Base-by-base conservation (phyloP, 176 grass and related monocot species). In the Puya raimondii region DNA sequence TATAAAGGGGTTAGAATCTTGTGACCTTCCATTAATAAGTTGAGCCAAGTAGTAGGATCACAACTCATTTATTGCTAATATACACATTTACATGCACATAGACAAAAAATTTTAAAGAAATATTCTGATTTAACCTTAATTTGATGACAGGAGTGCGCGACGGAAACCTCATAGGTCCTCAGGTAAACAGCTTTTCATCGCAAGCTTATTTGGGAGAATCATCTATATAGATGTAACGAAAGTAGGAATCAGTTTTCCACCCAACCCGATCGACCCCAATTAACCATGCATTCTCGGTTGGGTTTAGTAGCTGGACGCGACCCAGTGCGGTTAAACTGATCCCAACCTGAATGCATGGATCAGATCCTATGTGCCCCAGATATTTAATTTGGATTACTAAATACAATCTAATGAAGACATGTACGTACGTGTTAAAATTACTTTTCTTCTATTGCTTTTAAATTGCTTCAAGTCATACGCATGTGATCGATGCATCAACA, bases 81-180 rank as follows among this genome's bases (percentile, higher is more conserved):
- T 29, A 29, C 27, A 29, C 2, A 29, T 29, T 3, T 29, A 29
- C 25, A 72, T 51, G 50, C 56, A 70, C 13, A 77, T 73, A 2
- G 71, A 71, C n/a, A n/a, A 68, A 16, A 2, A 0, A 11, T 6
- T 5, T 17, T 12, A 15, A 49, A 14, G 25, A 21, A 11, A 51
- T 10, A 70, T 15, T 7, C 17, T 17, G 4, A 14, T 48, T 47
- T 3, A 13, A 21, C 17, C 22, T 13, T 15, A 10, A 63, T 18
- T 68, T 68, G 11, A 33, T 33, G 2, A 53, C 70, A 73, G 70
- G n/a, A 7, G 48, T 47, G 9, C 79, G 79, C 48, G 16, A 75
- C 48, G 79, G 79, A 23, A 9, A 69, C 54, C 71, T 65, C 47
- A 81, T 81, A 11, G 79, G 79, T 21, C 48, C 23, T 18, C 48